Conservation (phyloP, 805 yeast genomes). For the Candida yuanshanica region DNA sequence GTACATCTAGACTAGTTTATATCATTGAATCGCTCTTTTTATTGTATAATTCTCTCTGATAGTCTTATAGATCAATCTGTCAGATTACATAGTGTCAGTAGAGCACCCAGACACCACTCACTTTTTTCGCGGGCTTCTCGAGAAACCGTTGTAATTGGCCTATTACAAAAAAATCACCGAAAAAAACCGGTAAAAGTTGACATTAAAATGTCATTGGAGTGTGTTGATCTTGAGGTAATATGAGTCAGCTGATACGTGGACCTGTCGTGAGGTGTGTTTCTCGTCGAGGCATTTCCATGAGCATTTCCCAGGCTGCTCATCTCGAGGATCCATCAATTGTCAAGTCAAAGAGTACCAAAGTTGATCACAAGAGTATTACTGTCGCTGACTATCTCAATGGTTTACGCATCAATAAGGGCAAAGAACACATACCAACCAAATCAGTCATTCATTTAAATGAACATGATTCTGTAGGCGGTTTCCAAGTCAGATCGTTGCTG, state of each 20-base stretch:
- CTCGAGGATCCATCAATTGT: background rate
- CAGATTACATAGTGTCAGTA: background rate
- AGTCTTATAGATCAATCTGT: too few relatives aligned
- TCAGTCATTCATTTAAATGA: background rate
- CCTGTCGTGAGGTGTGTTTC: background rate
- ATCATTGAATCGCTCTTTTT: too few relatives aligned
- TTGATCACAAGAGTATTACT: background rate
- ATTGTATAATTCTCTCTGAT: too few relatives aligned
- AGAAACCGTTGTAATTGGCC: too few relatives aligned
- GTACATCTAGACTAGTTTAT: too few relatives aligned
- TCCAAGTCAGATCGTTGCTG: conserved; percentile 2
- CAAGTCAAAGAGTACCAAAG: background rate
- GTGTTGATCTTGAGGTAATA: too few relatives aligned
- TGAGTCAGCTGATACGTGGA: background rate
- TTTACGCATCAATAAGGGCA: background rate
- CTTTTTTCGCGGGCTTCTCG: background rate
- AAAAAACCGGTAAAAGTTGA: background rate
- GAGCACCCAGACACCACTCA: background rate
- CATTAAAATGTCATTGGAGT: background rate
- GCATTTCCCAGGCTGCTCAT: background rate
- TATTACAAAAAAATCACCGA: too few relatives aligned
- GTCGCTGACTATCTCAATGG: background rate
- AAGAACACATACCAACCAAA: background rate
- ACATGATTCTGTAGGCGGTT: background rate
- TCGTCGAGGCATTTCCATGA: background rate